Base-by-base conservation (phyloP, 2,329 filamentous ascomycete species). In the Rutstroemia sp. region DNA sequence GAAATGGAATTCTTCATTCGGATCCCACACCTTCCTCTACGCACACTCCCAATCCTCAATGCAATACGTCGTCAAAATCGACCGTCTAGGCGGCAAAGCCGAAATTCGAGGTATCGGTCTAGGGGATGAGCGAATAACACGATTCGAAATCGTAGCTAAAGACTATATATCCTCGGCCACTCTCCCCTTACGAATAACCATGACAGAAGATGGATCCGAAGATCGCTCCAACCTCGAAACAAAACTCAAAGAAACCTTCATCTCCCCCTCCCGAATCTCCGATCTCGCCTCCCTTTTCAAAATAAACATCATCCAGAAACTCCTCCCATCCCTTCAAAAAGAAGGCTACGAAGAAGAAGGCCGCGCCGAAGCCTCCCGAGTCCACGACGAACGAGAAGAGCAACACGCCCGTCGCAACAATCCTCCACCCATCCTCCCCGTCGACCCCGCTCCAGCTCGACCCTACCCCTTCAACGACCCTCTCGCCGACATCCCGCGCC, bases 21-120 rank as follows among this genome's bases (percentile, higher is more conserved):
- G 82, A 59, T 83, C 84, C 14, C 87, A 89, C 69, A 82, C 86
- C 56, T 96, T 97, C 72, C 83, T 91, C 61, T 97, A 97, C 74
- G 83, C 84, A 3, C 92, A 96, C 71, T 77, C 82, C 23, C 89
- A 95, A 69, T 95, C 90, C 0, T 85, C 90, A 16, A 89, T 92
- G 81, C 82, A 86, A 58, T 96, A 88, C 68, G 77, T 96, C 27
- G 71, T 96, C 63, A 92, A 91, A 69, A 74, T 95, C 60, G 90
- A 87, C 70, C 82, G 90, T 53, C 79, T 96, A 65, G 91, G 92
- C 45, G 79, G 79, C 64, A 95, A 92, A 68, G 86, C 88, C n/a
- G 85, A 96, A 59, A 78, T 96, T 41, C 83, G 90, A 65, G 92
- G 86, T 3, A 77, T 95, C 42, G 90, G 83, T 1, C 71, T 92